Base-by-base conservation (phyloP, 2,329 filamentous ascomycete genomes). In the Cladobotryum protrusum region DNA sequence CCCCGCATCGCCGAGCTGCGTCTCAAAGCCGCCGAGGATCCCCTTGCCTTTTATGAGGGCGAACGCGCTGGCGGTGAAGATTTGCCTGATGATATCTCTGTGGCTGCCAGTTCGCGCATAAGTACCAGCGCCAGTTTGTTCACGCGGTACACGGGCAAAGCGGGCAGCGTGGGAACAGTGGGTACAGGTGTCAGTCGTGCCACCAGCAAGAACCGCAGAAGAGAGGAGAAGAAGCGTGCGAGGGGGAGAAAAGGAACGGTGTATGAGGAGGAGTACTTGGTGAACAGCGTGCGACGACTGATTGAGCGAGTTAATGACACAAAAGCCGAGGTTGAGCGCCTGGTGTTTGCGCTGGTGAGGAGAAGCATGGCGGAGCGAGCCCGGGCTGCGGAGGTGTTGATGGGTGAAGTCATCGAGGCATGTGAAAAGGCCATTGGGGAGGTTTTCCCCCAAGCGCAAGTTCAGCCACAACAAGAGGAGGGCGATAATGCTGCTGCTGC, bases 191-290 rank as follows among this genome's bases (percentile, higher is more conserved):
- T 86, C 2, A 87, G 83, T 45, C 79, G 90, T 12, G 86, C 86
- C 52, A 96, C 89, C 37, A 87, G 82, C 63, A 95, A 93, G 75
- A 96, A 95, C 63, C 83, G 90, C 47, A 78, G 86, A 19, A 79
- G 90, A 17, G 93, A 99, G 68, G 93, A 99, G 74, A 83, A 95
- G 67, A 99, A 99, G 78, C 83, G 92, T 14, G 93, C 93, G 0
- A 77, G 89, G 7, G 93, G 93, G 19, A 92, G 96, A 67, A 97
- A 97, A 74, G 93, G 93, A 11, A 96, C 89, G 14, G 88, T 99
- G 5, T 99, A 99, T 67, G 93, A 99, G 67, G 92, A 97, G 64
- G 93, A 97, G 68, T 99, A 99, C 67, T 79, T 99, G 5, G 85
- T 96, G 52, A 93, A 91, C 66, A 92, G 86, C 58, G 83, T 97